Evolutionary conservation across 1,139 yeast genomes (phyloP).

Genomic region (Blastobotrys serpentis): DNA sequence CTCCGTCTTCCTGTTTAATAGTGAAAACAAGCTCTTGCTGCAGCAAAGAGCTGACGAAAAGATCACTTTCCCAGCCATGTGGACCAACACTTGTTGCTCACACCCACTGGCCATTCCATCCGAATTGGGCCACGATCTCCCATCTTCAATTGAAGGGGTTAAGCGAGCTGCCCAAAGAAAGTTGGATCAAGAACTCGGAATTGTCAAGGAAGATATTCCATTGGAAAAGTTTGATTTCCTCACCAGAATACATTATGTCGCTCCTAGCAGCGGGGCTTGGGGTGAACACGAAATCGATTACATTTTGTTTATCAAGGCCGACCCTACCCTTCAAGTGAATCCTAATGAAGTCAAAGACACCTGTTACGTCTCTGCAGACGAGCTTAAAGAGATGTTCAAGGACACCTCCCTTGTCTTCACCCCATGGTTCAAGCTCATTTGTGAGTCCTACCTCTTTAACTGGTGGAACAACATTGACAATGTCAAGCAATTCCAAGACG

Average conservation of each 20-base stretch:
- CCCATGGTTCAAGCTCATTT: conserved; percentile 97
- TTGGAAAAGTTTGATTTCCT: conserved; percentile 69
- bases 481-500: conserved; percentile 45
- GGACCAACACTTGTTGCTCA: conserved; percentile 99
- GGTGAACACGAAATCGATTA: conserved; percentile 98
- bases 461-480: conserved; percentile 87
- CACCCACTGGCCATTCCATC: conserved; percentile 86
- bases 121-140: conserved; percentile 69
- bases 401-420: conserved; percentile 69
- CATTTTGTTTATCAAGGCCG: conserved; percentile 72
- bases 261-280: conserved; percentile 84
- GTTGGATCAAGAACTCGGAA: conserved; percentile 89
- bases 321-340: conserved; percentile 58
- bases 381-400: conserved; percentile 72
- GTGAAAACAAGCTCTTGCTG: conserved; percentile 68
- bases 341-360: conserved; percentile 74
- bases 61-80: conserved; percentile 91
- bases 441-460: conserved; percentile 82
- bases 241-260: conserved; percentile 92
- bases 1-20: conserved; percentile 86
- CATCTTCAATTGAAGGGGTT: conserved; percentile 70
- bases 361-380: conserved; percentile 66
- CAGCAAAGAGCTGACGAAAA: conserved; percentile 96
- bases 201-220: conserved; percentile 58
- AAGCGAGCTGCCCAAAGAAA: conserved; percentile 90